Conservation (phyloP, 164 flowering plant species). For the Stephania yunnanensis region DNA sequence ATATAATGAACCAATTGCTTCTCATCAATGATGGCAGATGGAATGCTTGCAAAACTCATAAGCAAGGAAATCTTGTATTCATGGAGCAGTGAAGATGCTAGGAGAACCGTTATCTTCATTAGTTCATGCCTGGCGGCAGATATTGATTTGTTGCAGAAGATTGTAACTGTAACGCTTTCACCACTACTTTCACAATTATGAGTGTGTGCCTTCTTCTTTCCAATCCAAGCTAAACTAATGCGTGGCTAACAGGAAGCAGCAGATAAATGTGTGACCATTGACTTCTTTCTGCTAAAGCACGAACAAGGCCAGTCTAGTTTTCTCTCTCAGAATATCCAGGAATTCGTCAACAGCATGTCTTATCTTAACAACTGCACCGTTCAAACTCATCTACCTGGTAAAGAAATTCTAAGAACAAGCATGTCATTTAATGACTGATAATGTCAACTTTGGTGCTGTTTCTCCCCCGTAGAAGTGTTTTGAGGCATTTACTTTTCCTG, state of each 20-base stretch:
- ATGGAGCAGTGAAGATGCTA: conserved; percentile 57
- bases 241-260: conserved; percentile 60
- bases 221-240: neutral
- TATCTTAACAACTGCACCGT: conserved; percentile 74
- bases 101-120: conserved; percentile 49
- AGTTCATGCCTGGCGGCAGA: conserved; percentile 37
- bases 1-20: neutral
- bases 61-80: conserved; percentile 47
- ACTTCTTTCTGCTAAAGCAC: conserved; percentile 61
- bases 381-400: conserved; percentile 54
- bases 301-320: conserved; percentile 36
- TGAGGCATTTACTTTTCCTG: neutral
- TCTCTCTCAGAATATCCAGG: conserved; percentile 35
- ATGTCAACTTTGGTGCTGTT: neutral
- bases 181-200: neutral
- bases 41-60: conserved; percentile 39
- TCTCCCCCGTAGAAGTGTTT: neutral
- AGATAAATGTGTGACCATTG: conserved; percentile 62
- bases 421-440: neutral
- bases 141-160: conserved; percentile 31
- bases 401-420: neutral
- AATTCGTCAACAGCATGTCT: conserved; percentile 40
- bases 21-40: conserved; percentile 32
- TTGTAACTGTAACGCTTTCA: conserved; percentile 45
- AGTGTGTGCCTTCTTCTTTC: neutral